Base-by-base conservation (phyloP, 148 eudicot genomes). In the Vaccinium vitisidaea region DNA sequence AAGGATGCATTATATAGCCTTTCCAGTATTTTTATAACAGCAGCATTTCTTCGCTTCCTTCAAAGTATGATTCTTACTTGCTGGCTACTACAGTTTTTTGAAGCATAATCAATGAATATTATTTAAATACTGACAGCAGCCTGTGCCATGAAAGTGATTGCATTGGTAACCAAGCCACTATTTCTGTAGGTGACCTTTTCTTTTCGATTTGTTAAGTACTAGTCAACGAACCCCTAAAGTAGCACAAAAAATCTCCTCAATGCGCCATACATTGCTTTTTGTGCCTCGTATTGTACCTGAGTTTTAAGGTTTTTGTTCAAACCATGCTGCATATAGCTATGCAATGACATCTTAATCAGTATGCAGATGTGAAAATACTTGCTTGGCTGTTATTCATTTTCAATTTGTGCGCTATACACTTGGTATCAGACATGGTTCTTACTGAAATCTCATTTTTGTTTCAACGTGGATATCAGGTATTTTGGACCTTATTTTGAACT, bases 1-100 rank as follows among this genome's bases (percentile, higher is more conserved):
- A 87, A 85, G 54, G 87, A 93, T 61, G 92, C 88, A 36, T 89
- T 93, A 84, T 87, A 87, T 88, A 88, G 86, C 88, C 92, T 92
- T 32, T 75, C 90, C 86, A 93, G 94, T 80, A 83, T 93, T 79
- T 93, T 93, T 88, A 92, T 93, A 30, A 93, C 95, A 63, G 91
- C 94, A 50, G 93, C 95, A n/a, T 80, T 90, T 85, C 98, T 97
- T 84, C 95, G 98, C 77, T 86, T 97, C 87, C 91, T 97, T 81
- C 99, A 95, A 86, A 95, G 99, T 97, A 95, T 49, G 95, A 74
- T 59, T 83, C 53, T 79, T 80, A 81, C 56, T 74, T 81, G 61
- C 23, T 82, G 23, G 81, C 79, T 78, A 49, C 30, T 15, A 54
- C 61, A 18, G 75, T 75, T 48, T 9, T 10, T 75, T 75, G 43